A percentile compares a stretch with the other conserved stretches of the same genome.
Evolutionary conservation across 345 rosid genomes (phyloP).

Genomic region (Salix purpurea): DNA sequence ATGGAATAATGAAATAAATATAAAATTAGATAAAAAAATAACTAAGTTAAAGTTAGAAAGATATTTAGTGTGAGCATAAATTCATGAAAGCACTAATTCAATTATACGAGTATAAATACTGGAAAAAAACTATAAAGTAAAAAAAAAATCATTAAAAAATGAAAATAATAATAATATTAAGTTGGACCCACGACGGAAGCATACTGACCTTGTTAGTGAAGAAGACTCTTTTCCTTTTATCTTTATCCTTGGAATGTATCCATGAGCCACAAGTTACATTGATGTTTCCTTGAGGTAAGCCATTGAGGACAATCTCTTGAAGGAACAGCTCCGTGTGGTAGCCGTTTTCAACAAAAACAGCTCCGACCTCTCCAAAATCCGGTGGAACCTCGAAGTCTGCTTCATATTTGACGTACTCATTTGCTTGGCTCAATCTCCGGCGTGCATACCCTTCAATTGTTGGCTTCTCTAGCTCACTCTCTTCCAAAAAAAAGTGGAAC

Average conservation of each 20-base stretch:
- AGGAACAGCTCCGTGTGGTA: conserved; percentile 63
- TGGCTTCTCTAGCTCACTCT: conserved; percentile 35
- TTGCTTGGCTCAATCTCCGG: conserved; percentile 5
- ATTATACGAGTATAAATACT: too few relatives aligned
- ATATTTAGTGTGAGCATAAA: too few relatives aligned
- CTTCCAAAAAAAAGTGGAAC: conserved; percentile 16
- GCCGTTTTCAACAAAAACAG: conserved; percentile 57
- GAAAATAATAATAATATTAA: too few relatives aligned
- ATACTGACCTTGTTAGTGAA: conserved; percentile 48
- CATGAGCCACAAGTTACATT: conserved; percentile 52
- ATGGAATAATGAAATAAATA: too few relatives aligned
- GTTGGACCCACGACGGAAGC: too few relatives aligned
- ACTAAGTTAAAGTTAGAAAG: too few relatives aligned
- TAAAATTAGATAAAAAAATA: too few relatives aligned
- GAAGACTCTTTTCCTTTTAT: conserved; percentile 52
- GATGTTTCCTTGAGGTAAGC: conserved; percentile 30
- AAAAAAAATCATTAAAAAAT: too few relatives aligned
- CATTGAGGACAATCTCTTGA: conserved; percentile 42
- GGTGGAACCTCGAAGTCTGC: conserved; percentile 44
- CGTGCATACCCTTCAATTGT: conserved; percentile 50
- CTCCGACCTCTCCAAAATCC: conserved; percentile 65
- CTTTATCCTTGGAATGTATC: conserved; percentile 50
- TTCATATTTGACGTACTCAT: conserved; percentile 42
- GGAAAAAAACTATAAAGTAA: too few relatives aligned
- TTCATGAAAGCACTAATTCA: too few relatives aligned